phyloP scores from a whole-genome alignment of 495 filamentous ascomycete species.

The Penicillium cosmopolitanum region DNA sequence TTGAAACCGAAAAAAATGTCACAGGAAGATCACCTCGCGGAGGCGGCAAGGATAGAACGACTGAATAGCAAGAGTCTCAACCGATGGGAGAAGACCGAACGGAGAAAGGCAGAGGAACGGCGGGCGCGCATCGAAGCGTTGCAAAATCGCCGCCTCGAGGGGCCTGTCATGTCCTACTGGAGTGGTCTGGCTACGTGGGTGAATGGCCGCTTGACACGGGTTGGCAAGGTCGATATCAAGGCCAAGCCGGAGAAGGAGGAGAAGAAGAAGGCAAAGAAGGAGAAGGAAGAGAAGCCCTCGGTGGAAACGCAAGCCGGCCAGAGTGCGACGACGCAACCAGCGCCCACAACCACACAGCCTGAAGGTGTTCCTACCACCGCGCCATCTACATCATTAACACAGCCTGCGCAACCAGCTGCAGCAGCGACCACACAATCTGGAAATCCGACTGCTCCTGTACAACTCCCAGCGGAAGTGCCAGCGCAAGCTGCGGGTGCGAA shows the following conservation, averaged over 20 bases:
- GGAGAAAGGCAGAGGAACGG: constrained; percentile 79
- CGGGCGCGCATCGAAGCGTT: constrained; percentile 79
- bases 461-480: background rate
- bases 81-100: constrained; percentile 91
- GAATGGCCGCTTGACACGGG: constrained; percentile 73
- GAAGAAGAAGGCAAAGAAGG: constrained; percentile 39
- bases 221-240: constrained; percentile 69
- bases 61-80: constrained; percentile 89
- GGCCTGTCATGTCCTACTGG: constrained; percentile 91
- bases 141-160: constrained; percentile 82
- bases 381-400: background rate
- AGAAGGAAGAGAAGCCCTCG: constrained; percentile 37
- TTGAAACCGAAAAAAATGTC: constrained; percentile 80
- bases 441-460: background rate
- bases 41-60: constrained; percentile 82
- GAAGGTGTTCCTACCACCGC: background rate
- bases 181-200: constrained; percentile 81
- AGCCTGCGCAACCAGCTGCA: background rate
- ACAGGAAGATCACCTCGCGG: constrained; percentile 81
- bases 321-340: constrained; percentile 9
- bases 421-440: background rate
- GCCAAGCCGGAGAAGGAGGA: constrained; percentile 47
- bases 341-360: constrained; percentile 2
- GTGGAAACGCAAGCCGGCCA: constrained; percentile 30
- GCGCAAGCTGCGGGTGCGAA: background rate